Percentiles rank a stretch among this genome's conserved stretches.
These are phyloP conservation scores for Pinus albicaulis DNA, from an alignment of 75 land plant species.

Conservation along the genomic window DNA sequence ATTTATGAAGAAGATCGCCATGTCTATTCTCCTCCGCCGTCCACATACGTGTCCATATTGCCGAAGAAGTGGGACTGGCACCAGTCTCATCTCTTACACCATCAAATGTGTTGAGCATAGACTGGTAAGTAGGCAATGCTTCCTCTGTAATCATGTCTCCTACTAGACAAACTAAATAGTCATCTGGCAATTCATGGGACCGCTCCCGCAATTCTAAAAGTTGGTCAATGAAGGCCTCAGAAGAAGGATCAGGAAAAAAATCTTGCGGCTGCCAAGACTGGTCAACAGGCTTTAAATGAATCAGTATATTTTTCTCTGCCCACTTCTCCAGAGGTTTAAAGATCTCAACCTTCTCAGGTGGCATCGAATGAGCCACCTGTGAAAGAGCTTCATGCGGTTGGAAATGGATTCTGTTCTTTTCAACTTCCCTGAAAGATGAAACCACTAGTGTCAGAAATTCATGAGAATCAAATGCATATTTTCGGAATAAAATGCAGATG, in stretches of 20 bases:
- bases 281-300: slow-evolving; percentile 53
- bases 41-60: slow-evolving; percentile 58
- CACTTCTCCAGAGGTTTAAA: slow-evolving; percentile 55
- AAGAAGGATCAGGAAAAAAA: slow-evolving; percentile 48
- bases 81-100: slow-evolving; percentile 64
- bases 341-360: slow-evolving; percentile 56
- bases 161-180: slow-evolving; percentile 59
- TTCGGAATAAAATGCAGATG: too few species aligned
- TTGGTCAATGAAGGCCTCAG: slow-evolving; percentile 39
- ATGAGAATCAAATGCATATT: neutral
- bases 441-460: neutral
- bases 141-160: slow-evolving; percentile 78
- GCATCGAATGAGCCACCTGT: slow-evolving; percentile 41
- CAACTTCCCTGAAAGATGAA: neutral
- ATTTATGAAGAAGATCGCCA: slow-evolving; percentile 63
- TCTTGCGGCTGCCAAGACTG: slow-evolving; percentile 67
- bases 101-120: slow-evolving; percentile 65
- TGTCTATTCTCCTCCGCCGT: slow-evolving; percentile 71
- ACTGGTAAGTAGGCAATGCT: slow-evolving; percentile 69
- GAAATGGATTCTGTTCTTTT: neutral
- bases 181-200: slow-evolving; percentile 47
- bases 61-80: slow-evolving; percentile 46
- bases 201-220: slow-evolving; percentile 36
- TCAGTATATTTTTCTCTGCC: slow-evolving; percentile 37
- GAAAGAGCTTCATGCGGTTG: too few species aligned